Percentiles rank a stretch among this genome's conserved stretches.
These are phyloP conservation scores for Postia placenta DNA, from an alignment of 768 basidiomycete genomes.

Conservation along the genomic window DNA sequence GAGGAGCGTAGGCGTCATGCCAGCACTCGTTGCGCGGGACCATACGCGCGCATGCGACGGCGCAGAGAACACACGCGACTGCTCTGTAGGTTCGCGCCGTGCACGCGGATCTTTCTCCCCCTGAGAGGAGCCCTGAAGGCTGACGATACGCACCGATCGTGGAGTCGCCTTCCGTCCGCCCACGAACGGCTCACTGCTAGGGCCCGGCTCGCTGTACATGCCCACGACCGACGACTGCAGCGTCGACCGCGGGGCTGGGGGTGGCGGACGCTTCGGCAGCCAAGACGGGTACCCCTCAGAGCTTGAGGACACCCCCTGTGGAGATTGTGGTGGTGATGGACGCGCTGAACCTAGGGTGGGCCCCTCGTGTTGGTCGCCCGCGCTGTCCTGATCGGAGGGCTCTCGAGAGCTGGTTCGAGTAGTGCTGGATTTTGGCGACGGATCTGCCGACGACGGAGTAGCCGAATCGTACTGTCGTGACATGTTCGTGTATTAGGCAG, in stretches of 20 bases:
- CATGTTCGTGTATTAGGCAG: slow-evolving; percentile 22
- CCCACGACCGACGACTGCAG: slow-evolving; percentile 51
- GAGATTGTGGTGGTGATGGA: slow-evolving; percentile 19
- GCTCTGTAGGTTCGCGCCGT: slow-evolving; percentile 45
- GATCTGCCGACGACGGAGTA: slow-evolving; percentile 14
- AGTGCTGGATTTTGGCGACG: slow-evolving; percentile 20
- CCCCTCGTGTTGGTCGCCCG: slow-evolving; percentile 9
- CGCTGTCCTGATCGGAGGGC: slow-evolving; percentile 8
- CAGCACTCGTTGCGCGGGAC: slow-evolving; percentile 50
- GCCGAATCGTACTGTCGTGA: slow-evolving; percentile 24
- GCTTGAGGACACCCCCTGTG: slow-evolving; percentile 21
- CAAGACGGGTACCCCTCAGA: slow-evolving; percentile 79
- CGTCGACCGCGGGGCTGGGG: slow-evolving; percentile 69
- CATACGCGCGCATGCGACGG: slow-evolving; percentile 42
- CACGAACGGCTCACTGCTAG: slow-evolving; percentile 26
- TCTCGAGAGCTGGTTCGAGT: slow-evolving; percentile 18
- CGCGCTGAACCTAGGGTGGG: slow-evolving; percentile 11
- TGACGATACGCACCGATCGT: slow-evolving; percentile 78
- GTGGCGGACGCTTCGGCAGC: slow-evolving; percentile 75
- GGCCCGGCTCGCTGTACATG: slow-evolving; percentile 26
- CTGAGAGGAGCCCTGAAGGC: slow-evolving; percentile 46
- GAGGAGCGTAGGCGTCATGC: slow-evolving; percentile 37
- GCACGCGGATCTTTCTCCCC: slow-evolving; percentile 27
- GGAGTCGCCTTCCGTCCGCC: slow-evolving; percentile 77
- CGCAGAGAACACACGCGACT: slow-evolving; percentile 29